phyloP scores from a whole-genome alignment of 148 eudicot species.

The Vaccinium macrocarpon region DNA sequence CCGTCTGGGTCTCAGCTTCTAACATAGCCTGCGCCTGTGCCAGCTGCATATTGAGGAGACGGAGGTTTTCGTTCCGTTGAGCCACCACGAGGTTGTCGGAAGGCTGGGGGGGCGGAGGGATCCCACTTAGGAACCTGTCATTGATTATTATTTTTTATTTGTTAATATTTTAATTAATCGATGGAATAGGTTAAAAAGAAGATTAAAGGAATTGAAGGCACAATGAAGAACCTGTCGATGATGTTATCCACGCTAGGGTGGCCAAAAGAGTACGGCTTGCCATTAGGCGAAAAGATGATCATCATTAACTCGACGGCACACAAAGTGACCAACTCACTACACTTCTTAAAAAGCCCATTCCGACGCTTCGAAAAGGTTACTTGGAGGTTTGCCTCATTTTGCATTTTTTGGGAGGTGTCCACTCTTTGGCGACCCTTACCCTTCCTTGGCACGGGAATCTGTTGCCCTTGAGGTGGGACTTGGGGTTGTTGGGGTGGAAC shows the following conservation, averaged over 20 bases:
- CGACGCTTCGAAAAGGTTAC: conserved; percentile 43
- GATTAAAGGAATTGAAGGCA: no score
- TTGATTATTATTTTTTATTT: no score
- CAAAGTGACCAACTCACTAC: conserved; percentile 33
- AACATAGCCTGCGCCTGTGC: background rate
- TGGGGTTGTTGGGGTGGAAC: background rate
- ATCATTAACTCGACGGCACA: conserved; percentile 30
- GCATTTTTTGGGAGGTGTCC: conserved; percentile 15
- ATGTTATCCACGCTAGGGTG: conserved; percentile 25
- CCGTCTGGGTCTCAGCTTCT: conserved; percentile 16
- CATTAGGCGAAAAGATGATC: conserved; percentile 25
- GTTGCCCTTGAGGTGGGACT: background rate
- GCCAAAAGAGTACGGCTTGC: conserved; percentile 26
- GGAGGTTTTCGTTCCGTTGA: background rate
- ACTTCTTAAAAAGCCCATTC: conserved; percentile 36
- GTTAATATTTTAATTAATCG: no score
- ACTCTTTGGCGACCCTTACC: conserved; percentile 32
- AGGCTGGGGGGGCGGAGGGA: background rate
- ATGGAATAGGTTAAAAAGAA: no score
- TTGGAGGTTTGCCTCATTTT: conserved; percentile 14
- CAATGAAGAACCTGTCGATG: conserved; percentile 1
- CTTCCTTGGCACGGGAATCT: background rate
- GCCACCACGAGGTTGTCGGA: conserved; percentile 5
- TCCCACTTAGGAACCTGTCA: background rate
- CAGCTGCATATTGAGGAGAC: conserved; percentile 17